Base-by-base conservation (phyloP, 306 rosid species). In the Quercus aquifolioides region DNA sequence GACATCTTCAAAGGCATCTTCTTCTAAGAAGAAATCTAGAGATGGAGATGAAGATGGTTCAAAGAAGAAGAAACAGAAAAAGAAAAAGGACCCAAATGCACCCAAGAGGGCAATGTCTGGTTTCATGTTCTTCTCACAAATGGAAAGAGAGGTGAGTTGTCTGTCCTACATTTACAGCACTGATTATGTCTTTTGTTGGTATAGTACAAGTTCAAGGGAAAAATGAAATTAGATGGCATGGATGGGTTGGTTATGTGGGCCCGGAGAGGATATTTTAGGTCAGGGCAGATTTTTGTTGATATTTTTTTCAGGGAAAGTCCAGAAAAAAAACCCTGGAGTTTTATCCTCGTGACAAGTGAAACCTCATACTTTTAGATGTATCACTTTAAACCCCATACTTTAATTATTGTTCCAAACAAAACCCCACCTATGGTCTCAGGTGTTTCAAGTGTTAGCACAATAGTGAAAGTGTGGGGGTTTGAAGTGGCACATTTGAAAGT, bases 21-120 rank as follows among this genome's bases (percentile, higher is more conserved):
- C 89, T 80, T 89, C 99, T 56, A 95, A 93, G 86, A 95, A 76
- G 90, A 93, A 81, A 80, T 41, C 88, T 73, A 95, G 60, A 86
- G 98, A 93, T 73, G 94, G 84, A 33, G 92, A 87, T 69, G 99
- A 90, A 4, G 99, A 91, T 79, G 96, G 96, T 63, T 82, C 88
- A 57, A 89, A 90, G 82, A 95, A 93, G 94, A 95, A 91, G 81
- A 95, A 89, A 54, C 98, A 84, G 82, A 95, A 93, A 83, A 95
- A 91, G 96, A 95, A 93, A 75, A 96, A 96, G 89, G 99, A 96
- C 82, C 99, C 99, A 28, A 91, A 96, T 81, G 99, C 99, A 49
- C 99, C 99, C 15, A 96, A 96, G 87, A 90, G 99, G 69, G 99
- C 98, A 12, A 33, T 96, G 90, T 84, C 99, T 38, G 94, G 98